phyloP scores from a whole-genome alignment of 2,329 filamentous ascomycete genomes.

The Hypoxylon sp. region DNA sequence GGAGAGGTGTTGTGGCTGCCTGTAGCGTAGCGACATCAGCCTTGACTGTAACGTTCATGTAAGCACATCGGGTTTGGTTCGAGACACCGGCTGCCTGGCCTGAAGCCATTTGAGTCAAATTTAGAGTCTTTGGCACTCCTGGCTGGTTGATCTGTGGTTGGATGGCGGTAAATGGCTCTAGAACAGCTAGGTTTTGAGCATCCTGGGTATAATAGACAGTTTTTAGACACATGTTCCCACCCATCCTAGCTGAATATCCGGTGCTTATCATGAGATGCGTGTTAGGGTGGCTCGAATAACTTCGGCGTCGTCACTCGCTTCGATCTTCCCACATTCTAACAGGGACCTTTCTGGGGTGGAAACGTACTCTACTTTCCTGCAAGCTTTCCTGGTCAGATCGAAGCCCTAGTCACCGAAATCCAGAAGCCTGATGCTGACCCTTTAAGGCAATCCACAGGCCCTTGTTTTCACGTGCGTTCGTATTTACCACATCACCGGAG shows the following conservation, averaged over 20 bases:
- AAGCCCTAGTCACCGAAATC: conserved; percentile 15
- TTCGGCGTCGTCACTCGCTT: conserved; percentile 14
- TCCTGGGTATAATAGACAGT: conserved; percentile 15
- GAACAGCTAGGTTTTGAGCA: background rate
- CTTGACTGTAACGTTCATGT: background rate
- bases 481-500: background rate
- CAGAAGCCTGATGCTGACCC: background rate
- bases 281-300: conserved; percentile 7
- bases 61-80: background rate
- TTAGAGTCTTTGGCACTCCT: background rate
- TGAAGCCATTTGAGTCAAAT: background rate
- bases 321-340: conserved; percentile 17
- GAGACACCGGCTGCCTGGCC: background rate
- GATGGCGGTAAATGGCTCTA: background rate
- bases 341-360: conserved; percentile 11
- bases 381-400: conserved; percentile 20
- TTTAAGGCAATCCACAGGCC: background rate
- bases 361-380: conserved; percentile 16
- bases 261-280: conserved; percentile 19
- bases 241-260: background rate
- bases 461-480: background rate
- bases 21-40: background rate
- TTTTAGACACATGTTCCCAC: conserved; percentile 9
- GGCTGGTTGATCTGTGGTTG: background rate
- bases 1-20: background rate